phyloP scores from a whole-genome alignment of 495 filamentous ascomycete genomes.

The Penicilliopsis zonata region DNA sequence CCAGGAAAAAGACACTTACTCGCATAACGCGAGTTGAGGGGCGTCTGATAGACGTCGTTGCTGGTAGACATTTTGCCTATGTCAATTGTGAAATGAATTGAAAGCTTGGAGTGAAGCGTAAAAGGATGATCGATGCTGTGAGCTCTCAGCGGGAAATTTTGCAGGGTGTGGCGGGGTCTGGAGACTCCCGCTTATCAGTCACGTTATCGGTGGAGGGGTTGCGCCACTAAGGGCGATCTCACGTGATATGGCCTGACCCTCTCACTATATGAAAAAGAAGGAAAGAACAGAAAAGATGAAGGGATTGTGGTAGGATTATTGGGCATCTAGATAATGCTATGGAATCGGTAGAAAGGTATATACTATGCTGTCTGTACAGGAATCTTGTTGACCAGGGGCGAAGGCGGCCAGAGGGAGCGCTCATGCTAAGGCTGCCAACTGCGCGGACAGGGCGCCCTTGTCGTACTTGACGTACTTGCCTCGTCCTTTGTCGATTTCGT shows the following conservation, averaged over 20 bases:
- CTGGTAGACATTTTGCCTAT: constrained; percentile 41
- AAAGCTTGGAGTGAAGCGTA: constrained; percentile 8
- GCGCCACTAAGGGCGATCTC: constrained; percentile 1
- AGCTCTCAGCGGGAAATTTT: constrained; percentile 22
- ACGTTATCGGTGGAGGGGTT: constrained; percentile 24
- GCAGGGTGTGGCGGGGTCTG: constrained; percentile 17
- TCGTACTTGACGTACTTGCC: constrained; percentile 98
- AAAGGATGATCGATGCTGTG: constrained; percentile 6
- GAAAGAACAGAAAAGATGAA: constrained; percentile 4
- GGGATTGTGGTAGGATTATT: constrained; percentile 4
- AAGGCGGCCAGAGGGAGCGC: background rate
- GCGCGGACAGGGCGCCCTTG: constrained; percentile 47
- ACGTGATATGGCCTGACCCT: constrained; percentile 1
- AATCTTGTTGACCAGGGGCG: background rate
- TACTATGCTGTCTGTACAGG: background rate
- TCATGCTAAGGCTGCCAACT: constrained; percentile 29
- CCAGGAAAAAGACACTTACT: constrained; percentile 29
- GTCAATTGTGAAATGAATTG: constrained; percentile 11
- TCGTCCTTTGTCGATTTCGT: constrained; percentile 92
- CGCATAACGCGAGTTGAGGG: constrained; percentile 62
- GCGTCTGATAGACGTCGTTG: constrained; percentile 61
- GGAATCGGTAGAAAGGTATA: background rate
- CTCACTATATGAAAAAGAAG: constrained; percentile 2
- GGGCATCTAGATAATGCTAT: background rate
- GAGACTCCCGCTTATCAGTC: constrained; percentile 25